Base-by-base conservation (phyloP, 2,329 filamentous ascomycete genomes). In the Verticillium alfalfae region DNA sequence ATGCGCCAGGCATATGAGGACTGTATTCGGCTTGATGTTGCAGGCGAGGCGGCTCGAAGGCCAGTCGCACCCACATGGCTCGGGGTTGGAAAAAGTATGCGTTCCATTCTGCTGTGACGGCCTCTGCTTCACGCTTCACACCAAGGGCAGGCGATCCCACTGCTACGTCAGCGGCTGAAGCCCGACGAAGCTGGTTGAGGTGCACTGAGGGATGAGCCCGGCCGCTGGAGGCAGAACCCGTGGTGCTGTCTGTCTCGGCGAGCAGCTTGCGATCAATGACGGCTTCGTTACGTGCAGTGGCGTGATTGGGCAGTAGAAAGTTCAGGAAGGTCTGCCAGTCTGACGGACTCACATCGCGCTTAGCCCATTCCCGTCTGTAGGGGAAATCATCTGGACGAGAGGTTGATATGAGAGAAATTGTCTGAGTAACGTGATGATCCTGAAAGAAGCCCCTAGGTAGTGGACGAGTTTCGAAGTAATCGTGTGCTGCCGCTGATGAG, bases 291-390 rank as follows among this genome's bases (percentile, higher is more conserved):
- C 72, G 70, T 16, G 70, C 68, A 1, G 73, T 70, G 5, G 74
- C 72, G 67, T 83, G 78, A 60, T 81, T 72, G 0, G 85, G 84
- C 26, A 87, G 69, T 16, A 87, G 70, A 63, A 81, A 81, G 66
- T 86, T 86, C 56, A 84, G 66, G 70, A 88, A 87, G 0, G 84
- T 86, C 39, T 78, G 76, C 85, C 85, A 88, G 68, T 88, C 84
- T 66, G 83, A 79, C 15, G 72, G 66, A 1, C 73, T 78, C 13
- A 85, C 75, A 59, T 84, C 82, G 45, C 77, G 78, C 5, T 65
- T 66, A 6, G 69, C 72, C 68, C 76, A 76, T 37, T 72, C 72
- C 10, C 66, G 59, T 1, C 72, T 75, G 60, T 78, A 83, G 0
- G 81, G 79, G 10, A 84, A 72, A 59, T 81, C 75, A 6, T 76